phyloP scores from a whole-genome alignment of 805 yeast genomes.

The Kazachstania taianensis region DNA sequence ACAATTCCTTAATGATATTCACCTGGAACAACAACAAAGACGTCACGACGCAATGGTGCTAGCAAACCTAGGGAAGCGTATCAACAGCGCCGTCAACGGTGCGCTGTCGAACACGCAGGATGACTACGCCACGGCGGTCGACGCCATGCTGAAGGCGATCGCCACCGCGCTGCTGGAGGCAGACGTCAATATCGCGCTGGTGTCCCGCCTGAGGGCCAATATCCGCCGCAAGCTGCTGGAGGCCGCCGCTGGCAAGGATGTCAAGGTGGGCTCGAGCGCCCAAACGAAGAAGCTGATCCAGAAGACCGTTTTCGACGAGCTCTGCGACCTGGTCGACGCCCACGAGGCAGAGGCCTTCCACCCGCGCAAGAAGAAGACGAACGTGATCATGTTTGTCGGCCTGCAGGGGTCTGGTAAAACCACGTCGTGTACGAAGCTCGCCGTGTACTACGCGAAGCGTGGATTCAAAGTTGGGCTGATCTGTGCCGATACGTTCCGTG shows the following conservation, averaged over 20 bases:
- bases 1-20: too few species aligned
- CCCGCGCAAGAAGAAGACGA: constrained; percentile 73
- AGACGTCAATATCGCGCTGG: constrained; percentile 87
- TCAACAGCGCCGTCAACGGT: constrained; percentile 61
- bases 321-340: constrained; percentile 76
- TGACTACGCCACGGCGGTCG: constrained; percentile 49
- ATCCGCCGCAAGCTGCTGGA: constrained; percentile 49
- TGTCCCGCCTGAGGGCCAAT: constrained; percentile 63
- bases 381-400: constrained; percentile 95
- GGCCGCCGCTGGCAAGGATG: constrained; percentile 35
- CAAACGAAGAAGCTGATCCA: constrained; percentile 77
- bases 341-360: constrained; percentile 43
- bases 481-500: constrained; percentile 98
- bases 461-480: constrained; percentile 94
- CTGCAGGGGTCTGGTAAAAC: constrained; percentile 98
- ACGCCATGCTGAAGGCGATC: constrained; percentile 71
- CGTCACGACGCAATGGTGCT: constrained; percentile 59
- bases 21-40: too few species aligned
- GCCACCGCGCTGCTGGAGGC: constrained; percentile 84
- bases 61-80: constrained; percentile 69
- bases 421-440: constrained; percentile 92
- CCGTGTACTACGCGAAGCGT: constrained; percentile 85
- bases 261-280: constrained; percentile 20
- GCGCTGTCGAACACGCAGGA: constrained; percentile 49
- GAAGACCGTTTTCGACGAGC: constrained; percentile 89